Conservation (phyloP, 345 rosid genomes). For the Salix koriyanagi region DNA sequence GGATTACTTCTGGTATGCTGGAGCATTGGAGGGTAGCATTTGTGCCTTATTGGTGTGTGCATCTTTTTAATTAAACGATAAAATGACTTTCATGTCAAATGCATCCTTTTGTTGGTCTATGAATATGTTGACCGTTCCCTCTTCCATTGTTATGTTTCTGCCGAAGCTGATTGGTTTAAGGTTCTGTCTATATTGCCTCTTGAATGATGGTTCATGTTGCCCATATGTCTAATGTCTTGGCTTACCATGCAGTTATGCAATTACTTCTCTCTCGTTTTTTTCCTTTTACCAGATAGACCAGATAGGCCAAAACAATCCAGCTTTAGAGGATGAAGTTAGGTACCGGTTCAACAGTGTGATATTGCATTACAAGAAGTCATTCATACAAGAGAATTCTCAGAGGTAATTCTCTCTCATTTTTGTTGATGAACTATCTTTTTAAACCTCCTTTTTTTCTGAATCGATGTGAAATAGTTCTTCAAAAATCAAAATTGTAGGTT, state of each 20-base stretch:
- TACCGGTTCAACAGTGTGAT: slow-evolving; percentile 75
- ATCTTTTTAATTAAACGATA: not conserved
- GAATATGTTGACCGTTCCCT: not conserved
- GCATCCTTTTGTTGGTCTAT: not conserved
- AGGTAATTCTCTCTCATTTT: slow-evolving; percentile 39
- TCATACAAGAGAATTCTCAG: slow-evolving; percentile 86
- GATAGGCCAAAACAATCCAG: slow-evolving; percentile 66
- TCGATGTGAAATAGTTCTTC: not conserved
- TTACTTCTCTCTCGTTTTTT: slow-evolving; percentile 19
- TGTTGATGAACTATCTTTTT: not conserved
- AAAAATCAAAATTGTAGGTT: not conserved
- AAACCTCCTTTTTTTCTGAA: not conserved
- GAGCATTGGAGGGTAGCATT: slow-evolving; percentile 95
- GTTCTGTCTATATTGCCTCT: not conserved
- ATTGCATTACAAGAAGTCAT: slow-evolving; percentile 84
- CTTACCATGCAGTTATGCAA: not conserved
- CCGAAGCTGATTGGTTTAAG: not conserved
- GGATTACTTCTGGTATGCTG: slow-evolving; percentile 95
- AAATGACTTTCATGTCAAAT: not conserved
- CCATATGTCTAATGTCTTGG: not conserved
- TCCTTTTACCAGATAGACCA: slow-evolving; percentile 61
- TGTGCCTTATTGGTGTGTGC: slow-evolving; percentile 80
- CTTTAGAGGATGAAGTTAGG: slow-evolving; percentile 79
- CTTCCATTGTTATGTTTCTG: not conserved
- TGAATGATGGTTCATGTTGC: not conserved